phyloP scores from a whole-genome alignment of 2,329 filamentous ascomycete species.

The Chaetoscypha palmicola region DNA sequence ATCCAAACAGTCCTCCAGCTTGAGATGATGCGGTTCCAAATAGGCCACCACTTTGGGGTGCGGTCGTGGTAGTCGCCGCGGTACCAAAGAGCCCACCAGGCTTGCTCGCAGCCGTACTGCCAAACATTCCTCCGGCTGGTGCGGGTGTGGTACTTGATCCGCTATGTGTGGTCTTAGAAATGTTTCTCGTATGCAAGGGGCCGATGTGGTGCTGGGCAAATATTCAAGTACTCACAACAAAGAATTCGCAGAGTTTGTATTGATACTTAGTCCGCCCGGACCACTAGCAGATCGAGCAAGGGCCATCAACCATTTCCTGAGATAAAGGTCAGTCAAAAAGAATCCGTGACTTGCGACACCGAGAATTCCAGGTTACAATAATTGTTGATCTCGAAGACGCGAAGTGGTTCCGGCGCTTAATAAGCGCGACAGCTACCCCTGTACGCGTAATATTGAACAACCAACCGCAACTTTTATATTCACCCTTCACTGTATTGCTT shows the following conservation, averaged over 20 bases:
- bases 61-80: slow-evolving; percentile 15
- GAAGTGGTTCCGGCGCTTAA: neutral
- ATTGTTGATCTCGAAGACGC: neutral
- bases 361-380: too few species aligned
- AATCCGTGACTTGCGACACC: too few species aligned
- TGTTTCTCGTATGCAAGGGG: slow-evolving; percentile 14
- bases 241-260: slow-evolving; percentile 53
- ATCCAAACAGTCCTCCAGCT: slow-evolving; percentile 29
- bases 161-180: slow-evolving; percentile 21
- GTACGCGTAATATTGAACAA: neutral
- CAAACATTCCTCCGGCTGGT: slow-evolving; percentile 29
- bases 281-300: slow-evolving; percentile 50
- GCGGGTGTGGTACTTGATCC: slow-evolving; percentile 25
- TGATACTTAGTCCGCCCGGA: slow-evolving; percentile 55
- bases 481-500: too few species aligned
- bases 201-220: slow-evolving; percentile 24
- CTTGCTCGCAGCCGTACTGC: slow-evolving; percentile 25
- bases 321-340: too few species aligned
- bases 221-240: slow-evolving; percentile 40
- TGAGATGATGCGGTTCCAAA: slow-evolving; percentile 27
- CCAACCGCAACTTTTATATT: too few species aligned
- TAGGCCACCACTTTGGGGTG: slow-evolving; percentile 25
- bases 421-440: neutral
- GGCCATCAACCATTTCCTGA: slow-evolving; percentile 20
- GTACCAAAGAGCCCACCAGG: slow-evolving; percentile 27